Evolutionary conservation across 345 rosid species (phyloP), one percentile per base, ranked within the genome.

Genomic region (Eucalyptus rudis): DNA sequence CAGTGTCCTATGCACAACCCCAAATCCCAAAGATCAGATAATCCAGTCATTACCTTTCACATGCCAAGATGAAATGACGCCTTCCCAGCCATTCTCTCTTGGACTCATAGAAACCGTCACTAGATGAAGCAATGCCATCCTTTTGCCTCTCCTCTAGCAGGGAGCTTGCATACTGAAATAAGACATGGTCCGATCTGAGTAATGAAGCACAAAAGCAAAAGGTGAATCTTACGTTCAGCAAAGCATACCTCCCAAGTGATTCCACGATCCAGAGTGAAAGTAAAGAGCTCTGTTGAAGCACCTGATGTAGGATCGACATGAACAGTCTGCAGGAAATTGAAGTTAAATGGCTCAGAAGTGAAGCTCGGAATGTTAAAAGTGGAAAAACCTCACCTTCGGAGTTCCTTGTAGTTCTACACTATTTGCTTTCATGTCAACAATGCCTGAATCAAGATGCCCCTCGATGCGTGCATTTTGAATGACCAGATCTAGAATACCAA

Each of bases 301-400:
- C 99, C 99, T 47, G 99, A 97, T 98, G 95, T 94, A 88, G 94
- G 97, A 94, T 97, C 99, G 52, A 96, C 96, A 94, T 96, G 99
- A 86, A 97, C 99, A 49, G 97, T 97, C 99, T 97, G 95, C 88
- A 86, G 49, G 68, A 91, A 80, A 88, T 88, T 31, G 27, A 62
- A 88, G 59, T 49, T 91, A 88, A 94, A 89, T 51, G 89, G 86
- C 89, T 88, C 71, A 66, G 54, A 49, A 49, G 64, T 14, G 6
- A 89, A 89, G 84, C 14, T 33, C 36, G 16, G 56, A 62, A 59
- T 13, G 36, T 76, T 56, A 10, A 54, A 81, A 31, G 56, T 51
- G 80, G 90, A 91, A 81, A 92, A 31, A 90, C n/a, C 90, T 83
- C 88, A 96, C 99, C 99, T 97, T 95, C 47, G 99, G 98, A 58